phyloP scores from a whole-genome alignment of 352 stramenopile species.

The Plasmopara halstedii region DNA sequence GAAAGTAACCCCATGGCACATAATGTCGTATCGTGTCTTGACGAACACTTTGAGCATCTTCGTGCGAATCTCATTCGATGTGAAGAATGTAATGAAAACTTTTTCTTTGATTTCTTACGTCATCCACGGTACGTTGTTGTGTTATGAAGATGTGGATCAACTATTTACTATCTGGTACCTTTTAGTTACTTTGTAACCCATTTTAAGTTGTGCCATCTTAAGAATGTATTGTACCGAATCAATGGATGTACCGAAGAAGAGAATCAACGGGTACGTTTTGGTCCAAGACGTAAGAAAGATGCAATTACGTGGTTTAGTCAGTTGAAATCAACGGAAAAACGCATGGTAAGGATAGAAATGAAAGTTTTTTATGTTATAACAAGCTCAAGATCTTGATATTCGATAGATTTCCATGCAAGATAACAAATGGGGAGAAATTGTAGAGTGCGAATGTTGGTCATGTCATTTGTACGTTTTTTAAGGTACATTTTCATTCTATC shows the following conservation, averaged over 20 bases:
- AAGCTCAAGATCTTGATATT: too few relatives aligned
- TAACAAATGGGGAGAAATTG: conserved; percentile 80
- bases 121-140: conserved; percentile 55
- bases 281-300: conserved; percentile 59
- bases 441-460: conserved; percentile 63
- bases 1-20: conserved; percentile 1
- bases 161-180: too few relatives aligned
- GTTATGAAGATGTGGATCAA: too few relatives aligned
- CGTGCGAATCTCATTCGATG: conserved; percentile 69
- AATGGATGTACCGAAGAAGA: conserved; percentile 69
- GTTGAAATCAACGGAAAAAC: conserved; percentile 80
- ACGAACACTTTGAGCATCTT: conserved; percentile 54
- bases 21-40: conserved; percentile 22
- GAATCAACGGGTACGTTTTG: conserved; percentile 66
- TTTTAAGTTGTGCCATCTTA: conserved; percentile 74
- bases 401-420: conserved; percentile 79
- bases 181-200: conserved; percentile 72
- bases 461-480: conserved; percentile 38
- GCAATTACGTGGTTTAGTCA: conserved; percentile 63
- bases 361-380: too few relatives aligned
- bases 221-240: conserved; percentile 72
- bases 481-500: not conserved
- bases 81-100: conserved; percentile 75
- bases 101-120: conserved; percentile 75
- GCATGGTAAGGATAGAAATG: conserved; percentile 52